Conservation (phyloP, 2,329 filamentous ascomycete genomes). For the Clonostachys rosea region DNA sequence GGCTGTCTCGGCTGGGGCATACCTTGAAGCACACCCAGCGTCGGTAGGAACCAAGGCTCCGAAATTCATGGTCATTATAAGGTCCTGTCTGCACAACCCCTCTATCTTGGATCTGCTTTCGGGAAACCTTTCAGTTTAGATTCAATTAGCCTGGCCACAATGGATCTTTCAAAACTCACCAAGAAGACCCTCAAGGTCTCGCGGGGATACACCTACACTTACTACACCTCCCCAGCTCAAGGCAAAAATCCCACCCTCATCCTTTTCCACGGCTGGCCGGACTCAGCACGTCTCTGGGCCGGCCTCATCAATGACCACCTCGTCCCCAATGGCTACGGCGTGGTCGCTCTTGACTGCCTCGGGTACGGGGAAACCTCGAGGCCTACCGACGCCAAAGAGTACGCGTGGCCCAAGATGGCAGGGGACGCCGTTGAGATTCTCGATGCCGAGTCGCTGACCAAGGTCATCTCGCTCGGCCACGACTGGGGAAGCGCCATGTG, state of each 20-base stretch:
- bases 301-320: conserved; percentile 30
- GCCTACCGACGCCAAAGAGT: conserved; percentile 26
- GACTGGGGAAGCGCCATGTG: conserved; percentile 40
- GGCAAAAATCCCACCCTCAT: conserved; percentile 28
- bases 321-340: conserved; percentile 25
- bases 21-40: too few species aligned
- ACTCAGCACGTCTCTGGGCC: conserved; percentile 36
- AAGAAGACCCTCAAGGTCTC: conserved; percentile 18
- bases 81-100: too few species aligned
- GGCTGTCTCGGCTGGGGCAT: too few species aligned
- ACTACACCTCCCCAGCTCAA: conserved; percentile 23
- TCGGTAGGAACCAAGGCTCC: too few species aligned
- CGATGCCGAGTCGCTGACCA: conserved; percentile 22
- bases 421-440: conserved; percentile 33
- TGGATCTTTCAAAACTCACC: conserved; percentile 11
- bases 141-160: background rate
- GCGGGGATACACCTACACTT: conserved; percentile 30
- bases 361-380: conserved; percentile 33
- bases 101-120: too few species aligned
- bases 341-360: conserved; percentile 29
- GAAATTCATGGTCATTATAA: too few species aligned
- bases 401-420: conserved; percentile 26
- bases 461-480: conserved; percentile 37
- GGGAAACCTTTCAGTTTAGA: too few species aligned
- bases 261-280: conserved; percentile 45